Conservation (phyloP, 441 rosid species). For the Erodium texanum region DNA sequence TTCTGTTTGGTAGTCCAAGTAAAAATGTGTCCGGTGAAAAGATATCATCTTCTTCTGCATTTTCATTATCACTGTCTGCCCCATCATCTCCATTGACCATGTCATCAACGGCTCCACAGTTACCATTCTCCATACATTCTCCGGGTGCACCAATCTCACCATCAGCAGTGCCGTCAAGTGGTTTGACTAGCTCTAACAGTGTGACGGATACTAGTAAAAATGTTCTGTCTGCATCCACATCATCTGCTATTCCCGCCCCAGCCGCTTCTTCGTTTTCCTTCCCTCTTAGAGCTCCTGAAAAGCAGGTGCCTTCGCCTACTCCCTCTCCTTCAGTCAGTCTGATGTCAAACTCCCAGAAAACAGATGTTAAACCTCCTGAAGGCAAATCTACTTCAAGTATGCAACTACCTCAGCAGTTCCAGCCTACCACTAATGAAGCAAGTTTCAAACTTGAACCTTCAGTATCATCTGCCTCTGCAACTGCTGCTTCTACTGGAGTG, state of each 20-base stretch:
- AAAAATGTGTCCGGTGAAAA: slow-evolving; percentile 39
- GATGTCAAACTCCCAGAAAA: no score
- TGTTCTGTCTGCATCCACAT: slow-evolving; percentile 22
- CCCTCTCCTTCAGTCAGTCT: slow-evolving; percentile 10
- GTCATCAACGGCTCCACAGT: slow-evolving; percentile 24
- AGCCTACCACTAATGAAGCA: slow-evolving; percentile 20
- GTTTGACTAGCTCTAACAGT: slow-evolving; percentile 20
- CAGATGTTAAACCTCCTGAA: slow-evolving; percentile 14
- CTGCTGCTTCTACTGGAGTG: slow-evolving; percentile 29
- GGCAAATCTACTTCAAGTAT: slow-evolving; percentile 12
- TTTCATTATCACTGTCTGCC: slow-evolving; percentile 33
- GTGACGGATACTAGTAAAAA: slow-evolving; percentile 22
- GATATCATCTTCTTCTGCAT: slow-evolving; percentile 24
- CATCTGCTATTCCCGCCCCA: slow-evolving; percentile 30
- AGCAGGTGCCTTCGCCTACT: slow-evolving; percentile 17
- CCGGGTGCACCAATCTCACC: slow-evolving; percentile 27
- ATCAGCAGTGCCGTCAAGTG: slow-evolving; percentile 29
- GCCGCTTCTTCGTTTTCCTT: slow-evolving; percentile 22
- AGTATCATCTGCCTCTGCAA: slow-evolving; percentile 28
- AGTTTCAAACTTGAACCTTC: slow-evolving; percentile 38
- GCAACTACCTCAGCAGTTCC: slow-evolving; percentile 21
- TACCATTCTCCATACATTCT: slow-evolving; percentile 26
- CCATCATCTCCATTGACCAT: slow-evolving; percentile 31
- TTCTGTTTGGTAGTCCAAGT: slow-evolving; percentile 26
- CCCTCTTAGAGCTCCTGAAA: slow-evolving; percentile 29